Conservation (phyloP, 1,284 basidiomycete genomes). For the Tausonia pullulans region DNA sequence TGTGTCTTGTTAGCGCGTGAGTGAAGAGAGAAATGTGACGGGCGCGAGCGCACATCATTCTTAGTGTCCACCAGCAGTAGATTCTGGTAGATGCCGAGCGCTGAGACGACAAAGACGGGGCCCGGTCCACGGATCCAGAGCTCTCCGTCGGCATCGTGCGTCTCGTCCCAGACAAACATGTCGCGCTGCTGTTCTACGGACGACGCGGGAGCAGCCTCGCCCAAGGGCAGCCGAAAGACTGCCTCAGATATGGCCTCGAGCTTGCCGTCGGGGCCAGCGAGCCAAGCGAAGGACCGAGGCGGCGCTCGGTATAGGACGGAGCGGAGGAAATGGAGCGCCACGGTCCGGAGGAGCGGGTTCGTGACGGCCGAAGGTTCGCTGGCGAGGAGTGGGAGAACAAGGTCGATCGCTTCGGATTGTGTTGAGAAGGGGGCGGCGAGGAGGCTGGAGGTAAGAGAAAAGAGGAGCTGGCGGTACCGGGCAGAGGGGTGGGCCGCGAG, state of each 20-base stretch:
- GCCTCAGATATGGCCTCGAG: neutral
- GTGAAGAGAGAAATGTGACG: neutral
- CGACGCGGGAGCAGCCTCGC: no score
- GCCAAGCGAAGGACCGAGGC: neutral
- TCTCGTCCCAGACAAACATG: slow-evolving; percentile 1
- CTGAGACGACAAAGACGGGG: slow-evolving; percentile 9
- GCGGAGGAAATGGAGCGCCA: slow-evolving; percentile 6
- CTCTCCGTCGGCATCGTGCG: slow-evolving; percentile 6
- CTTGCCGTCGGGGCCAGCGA: neutral
- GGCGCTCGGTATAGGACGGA: no score
- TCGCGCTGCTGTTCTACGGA: neutral
- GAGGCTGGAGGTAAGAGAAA: neutral
- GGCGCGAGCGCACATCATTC: neutral
- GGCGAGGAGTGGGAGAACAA: neutral
- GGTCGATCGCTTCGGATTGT: neutral
- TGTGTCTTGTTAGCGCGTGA: no score
- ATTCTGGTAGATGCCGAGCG: slow-evolving; percentile 4
- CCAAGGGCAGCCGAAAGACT: slow-evolving; percentile 1
- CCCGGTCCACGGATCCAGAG: slow-evolving; percentile 13
- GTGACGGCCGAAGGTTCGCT: neutral
- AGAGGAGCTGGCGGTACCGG: neutral
- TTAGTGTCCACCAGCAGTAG: neutral
- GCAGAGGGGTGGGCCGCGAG: slow-evolving; percentile 7
- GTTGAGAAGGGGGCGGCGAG: neutral
- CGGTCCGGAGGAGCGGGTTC: slow-evolving; percentile 1